Base-by-base conservation (phyloP, 2,329 filamentous ascomycete species). In the Alternaria gaisen region DNA sequence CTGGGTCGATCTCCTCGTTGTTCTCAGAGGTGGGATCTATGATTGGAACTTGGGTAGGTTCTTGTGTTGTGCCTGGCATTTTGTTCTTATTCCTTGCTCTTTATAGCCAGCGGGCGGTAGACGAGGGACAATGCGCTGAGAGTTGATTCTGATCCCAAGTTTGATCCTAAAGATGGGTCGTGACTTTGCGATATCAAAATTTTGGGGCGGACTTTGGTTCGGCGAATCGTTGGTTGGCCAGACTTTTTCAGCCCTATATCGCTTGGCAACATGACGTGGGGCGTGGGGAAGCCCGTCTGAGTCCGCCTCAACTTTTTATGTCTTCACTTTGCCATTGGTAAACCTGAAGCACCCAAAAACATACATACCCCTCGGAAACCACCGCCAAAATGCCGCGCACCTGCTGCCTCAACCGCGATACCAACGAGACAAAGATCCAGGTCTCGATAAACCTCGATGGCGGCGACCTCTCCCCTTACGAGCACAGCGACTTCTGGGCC, bases 401-500 rank as follows among this genome's bases (percentile, higher is more conserved):
- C 79, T 89, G 92, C 52, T 87, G 90, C 56, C 83, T 98, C 71
- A 89, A 91, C 67, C 93, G 95, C 78, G 90, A 94, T 81, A 99
- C 95, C 75, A 98, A 98, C 83, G 95, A 99, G 84, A 99, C 95
- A 77, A 97, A 96, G 79, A 97, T 99, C 80, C 90, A 95, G 77
- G 86, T 98, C 66, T 92, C 92, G 40, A 86, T 99, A 71, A 97
- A 95, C 82, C 87, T 99, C 63, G 95, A 99, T 81, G 95, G 95
- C 77, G 95, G 94, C 73, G 85, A 84, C 42, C 80, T 88, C 34
- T 69, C 79, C 26, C 73, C 83, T 64, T 91, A 92, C 77, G 64
- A 72, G 38, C 65, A 68, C 47, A 72, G 70, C 24, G 60, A 66
- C 50, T 78, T 76, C 66, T 78, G 76, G 76, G 73, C 72, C 16